Evolutionary conservation across 108 stramenopile genomes (phyloP), one percentile per base, ranked within the genome.

Genomic region (Nitzschia palea): DNA sequence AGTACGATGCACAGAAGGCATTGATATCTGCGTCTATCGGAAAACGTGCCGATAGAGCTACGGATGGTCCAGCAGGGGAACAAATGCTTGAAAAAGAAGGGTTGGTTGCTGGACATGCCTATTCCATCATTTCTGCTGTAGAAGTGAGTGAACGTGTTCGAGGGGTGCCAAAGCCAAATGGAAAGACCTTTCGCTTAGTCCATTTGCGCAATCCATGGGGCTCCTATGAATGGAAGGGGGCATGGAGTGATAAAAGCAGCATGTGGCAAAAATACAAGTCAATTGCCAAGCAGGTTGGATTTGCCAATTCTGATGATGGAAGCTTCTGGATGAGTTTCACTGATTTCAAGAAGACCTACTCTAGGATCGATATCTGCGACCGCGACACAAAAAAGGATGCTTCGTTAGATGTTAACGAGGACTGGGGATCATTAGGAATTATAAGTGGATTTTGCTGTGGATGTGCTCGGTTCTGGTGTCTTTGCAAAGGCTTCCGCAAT

Each of bases 71-170:
- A 2, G 87, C 89, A 76, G 93, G 93, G 12, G 80, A 23, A 87
- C 93, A 22, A 68, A 67, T 18, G 52, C 56, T 53, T 62, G 76
- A 20, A 81, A 74, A 55, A 77, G 57, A 51, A 86, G 91, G 31
- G 65, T 96, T 25, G 85, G 97, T 30, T 78, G 90, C 5, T 65
- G 78, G 55, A 43, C 97, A 98, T 83, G 97, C 97, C 14, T 98
- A 98, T 57, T 88, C 86, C 6, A 79, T 98, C 80, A 40, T 93
- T 86, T 59, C 87, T 84, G 60, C 47, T 6, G 65, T 80, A 27
- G 74, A 82, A 70, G 44, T 64, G 32, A 18, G 56, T 17, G 32
- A 67, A 66, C 44, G 69, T 57, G 2, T 70, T 65, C 1, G 58
- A 57, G 50, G 86, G 34, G 68, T 82, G 45, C 81, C 84, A 4